These are phyloP conservation scores for Craterostigma plantagineum DNA, from an alignment of 257 asterid genomes.

Conservation along the genomic window DNA sequence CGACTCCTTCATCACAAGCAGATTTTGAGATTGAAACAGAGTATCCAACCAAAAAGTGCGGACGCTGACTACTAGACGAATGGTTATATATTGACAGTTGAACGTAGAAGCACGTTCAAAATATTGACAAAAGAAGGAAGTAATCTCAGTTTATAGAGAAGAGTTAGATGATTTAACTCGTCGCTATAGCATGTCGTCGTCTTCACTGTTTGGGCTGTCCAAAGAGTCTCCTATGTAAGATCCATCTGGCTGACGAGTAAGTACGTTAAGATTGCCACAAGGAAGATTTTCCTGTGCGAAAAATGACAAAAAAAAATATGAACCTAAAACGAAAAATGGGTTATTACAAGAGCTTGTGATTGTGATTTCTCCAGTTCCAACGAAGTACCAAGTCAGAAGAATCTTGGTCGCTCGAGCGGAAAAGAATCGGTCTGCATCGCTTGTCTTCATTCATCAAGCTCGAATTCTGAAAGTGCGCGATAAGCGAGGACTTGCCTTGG, in stretches of 20 bases:
- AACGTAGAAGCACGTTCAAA: too few species aligned
- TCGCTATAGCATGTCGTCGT: neutral
- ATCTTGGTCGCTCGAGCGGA: neutral
- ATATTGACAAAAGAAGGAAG: too few species aligned
- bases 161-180: too few species aligned
- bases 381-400: neutral
- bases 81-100: too few species aligned
- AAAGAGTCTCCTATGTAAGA: slow-evolving; percentile 1
- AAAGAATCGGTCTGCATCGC: slow-evolving; percentile 3
- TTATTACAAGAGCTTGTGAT: neutral
- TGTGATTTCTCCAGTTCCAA: neutral
- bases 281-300: neutral
- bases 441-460: slow-evolving; percentile 7
- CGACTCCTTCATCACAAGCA: too few species aligned
- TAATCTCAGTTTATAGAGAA: too few species aligned
- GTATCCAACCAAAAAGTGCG: too few species aligned
- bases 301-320: neutral
- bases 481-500: neutral
- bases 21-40: too few species aligned
- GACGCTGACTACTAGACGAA: too few species aligned
- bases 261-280: neutral
- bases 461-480: slow-evolving; percentile 3
- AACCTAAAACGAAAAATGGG: neutral
- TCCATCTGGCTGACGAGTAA: slow-evolving; percentile 1
- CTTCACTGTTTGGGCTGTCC: neutral